Evolutionary conservation across 2,329 filamentous ascomycete genomes (phyloP).

Genomic region (Helotiales sp.): DNA sequence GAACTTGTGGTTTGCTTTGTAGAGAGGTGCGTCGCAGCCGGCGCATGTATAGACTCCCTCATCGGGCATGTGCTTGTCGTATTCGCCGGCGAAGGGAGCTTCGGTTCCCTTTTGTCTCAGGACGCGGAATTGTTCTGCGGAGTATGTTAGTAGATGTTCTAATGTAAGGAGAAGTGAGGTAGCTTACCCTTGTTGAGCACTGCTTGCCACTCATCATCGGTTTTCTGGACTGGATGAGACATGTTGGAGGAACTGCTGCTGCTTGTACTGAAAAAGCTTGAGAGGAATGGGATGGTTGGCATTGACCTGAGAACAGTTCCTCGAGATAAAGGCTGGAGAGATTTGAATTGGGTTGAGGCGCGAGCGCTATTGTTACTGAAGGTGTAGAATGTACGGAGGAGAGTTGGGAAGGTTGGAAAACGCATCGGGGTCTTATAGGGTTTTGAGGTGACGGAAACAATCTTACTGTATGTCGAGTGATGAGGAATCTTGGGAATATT

Average conservation of each 20-base stretch:
- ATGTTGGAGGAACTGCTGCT: constrained; percentile 60
- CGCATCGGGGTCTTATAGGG: constrained; percentile 51
- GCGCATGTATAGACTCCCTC: constrained; percentile 85
- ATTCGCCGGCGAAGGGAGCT: constrained; percentile 76
- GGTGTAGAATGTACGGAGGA: constrained; percentile 53
- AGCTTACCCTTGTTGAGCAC: constrained; percentile 70
- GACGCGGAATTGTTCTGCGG: constrained; percentile 89
- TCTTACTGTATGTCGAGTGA: neutral
- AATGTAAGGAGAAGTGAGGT: neutral
- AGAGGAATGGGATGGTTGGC: constrained; percentile 78
- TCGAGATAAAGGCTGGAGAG: constrained; percentile 45
- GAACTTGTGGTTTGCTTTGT: constrained; percentile 95
- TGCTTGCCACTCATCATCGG: constrained; percentile 85
- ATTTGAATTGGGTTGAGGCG: constrained; percentile 37
- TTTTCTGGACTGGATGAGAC: constrained; percentile 81
- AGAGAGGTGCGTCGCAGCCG: constrained; percentile 84
- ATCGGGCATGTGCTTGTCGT: constrained; percentile 81
- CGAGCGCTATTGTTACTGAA: constrained; percentile 51
- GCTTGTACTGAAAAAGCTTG: constrained; percentile 71
- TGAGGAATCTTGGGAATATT: constrained; percentile 30
- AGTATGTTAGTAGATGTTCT: constrained; percentile 41
- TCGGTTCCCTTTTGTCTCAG: constrained; percentile 94
- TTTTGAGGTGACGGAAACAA: constrained; percentile 4
- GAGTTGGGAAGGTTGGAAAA: constrained; percentile 52
- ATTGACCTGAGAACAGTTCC: constrained; percentile 62